Evolutionary conservation across 805 yeast genomes (phyloP).

Genomic region (Pichia deserticola): DNA sequence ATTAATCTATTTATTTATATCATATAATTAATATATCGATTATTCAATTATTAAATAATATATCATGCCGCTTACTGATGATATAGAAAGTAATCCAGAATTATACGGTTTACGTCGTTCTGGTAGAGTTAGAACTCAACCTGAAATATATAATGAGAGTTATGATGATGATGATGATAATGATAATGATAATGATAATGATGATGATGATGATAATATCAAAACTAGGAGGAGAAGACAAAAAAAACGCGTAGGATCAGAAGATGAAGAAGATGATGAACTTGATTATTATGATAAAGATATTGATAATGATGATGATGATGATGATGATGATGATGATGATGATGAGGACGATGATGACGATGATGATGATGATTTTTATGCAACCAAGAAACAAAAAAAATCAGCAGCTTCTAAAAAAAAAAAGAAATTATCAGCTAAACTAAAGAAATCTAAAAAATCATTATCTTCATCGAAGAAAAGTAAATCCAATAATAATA

Average conservation of each 20-base stretch:
- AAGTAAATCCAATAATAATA: neutral
- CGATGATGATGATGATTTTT: conserved; percentile 28
- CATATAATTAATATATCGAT: too few relatives aligned
- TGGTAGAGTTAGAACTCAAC: conserved; percentile 46
- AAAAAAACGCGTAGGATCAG: conserved; percentile 17
- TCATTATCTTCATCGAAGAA: neutral
- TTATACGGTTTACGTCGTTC: conserved; percentile 79
- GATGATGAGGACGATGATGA: conserved; percentile 26
- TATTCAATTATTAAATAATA: neutral
- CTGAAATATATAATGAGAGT: conserved; percentile 26
- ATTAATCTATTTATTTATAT: too few relatives aligned
- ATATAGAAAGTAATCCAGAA: conserved; percentile 64
- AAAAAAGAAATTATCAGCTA: neutral
- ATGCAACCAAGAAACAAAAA: conserved; percentile 8
- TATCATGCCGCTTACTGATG: conserved; percentile 26
- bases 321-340: conserved; percentile 27
- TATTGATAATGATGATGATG: conserved; percentile 23
- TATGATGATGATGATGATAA: conserved; percentile 15
- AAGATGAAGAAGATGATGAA: neutral
- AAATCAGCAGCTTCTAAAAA: conserved; percentile 1
- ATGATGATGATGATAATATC: conserved; percentile 23
- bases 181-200: conserved; percentile 26
- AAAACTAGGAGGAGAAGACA: conserved; percentile 14
- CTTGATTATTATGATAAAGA: conserved; percentile 16
- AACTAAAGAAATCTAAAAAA: neutral